A percentile compares a stretch with the other conserved stretches of the same genome.
Evolutionary conservation across 1,284 basidiomycete species (phyloP).

Genomic region (Rhodofomes roseus): DNA sequence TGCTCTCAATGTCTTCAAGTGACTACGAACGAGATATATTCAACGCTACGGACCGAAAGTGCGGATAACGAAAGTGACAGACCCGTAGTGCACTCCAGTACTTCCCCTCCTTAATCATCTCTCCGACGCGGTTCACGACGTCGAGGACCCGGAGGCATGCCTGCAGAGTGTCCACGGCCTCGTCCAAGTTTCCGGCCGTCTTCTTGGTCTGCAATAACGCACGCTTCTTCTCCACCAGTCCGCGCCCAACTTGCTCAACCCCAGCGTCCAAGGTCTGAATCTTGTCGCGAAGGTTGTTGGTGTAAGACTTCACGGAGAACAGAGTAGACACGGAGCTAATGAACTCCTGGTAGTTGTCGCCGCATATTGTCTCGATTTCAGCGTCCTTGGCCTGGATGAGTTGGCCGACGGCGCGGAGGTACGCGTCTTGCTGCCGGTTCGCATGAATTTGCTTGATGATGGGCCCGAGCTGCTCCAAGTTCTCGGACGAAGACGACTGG

Average conservation of each 20-base stretch:
- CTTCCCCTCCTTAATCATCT: slow-evolving; percentile 89
- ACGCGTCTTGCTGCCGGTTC: slow-evolving; percentile 87
- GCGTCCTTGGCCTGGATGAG: slow-evolving; percentile 92
- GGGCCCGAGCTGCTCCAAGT: slow-evolving; percentile 89
- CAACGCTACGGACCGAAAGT: slow-evolving; percentile 18
- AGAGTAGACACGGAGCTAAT: slow-evolving; percentile 94
- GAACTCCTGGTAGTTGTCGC: slow-evolving; percentile 97
- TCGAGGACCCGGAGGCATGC: slow-evolving; percentile 91
- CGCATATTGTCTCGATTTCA: slow-evolving; percentile 95
- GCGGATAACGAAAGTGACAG: slow-evolving; percentile 39
- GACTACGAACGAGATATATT: slow-evolving; percentile 52
- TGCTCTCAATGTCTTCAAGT: slow-evolving; percentile 89
- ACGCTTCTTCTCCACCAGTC: slow-evolving; percentile 90
- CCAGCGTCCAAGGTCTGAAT: slow-evolving; percentile 69
- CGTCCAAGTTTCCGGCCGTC: slow-evolving; percentile 91
- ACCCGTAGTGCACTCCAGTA: slow-evolving; percentile 97
- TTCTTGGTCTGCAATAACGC: slow-evolving; percentile 86
- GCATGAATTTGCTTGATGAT: slow-evolving; percentile 92
- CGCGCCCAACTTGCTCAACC: slow-evolving; percentile 76
- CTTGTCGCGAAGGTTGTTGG: slow-evolving; percentile 76
- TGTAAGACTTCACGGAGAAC: slow-evolving; percentile 90
- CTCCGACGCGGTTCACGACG: slow-evolving; percentile 89
- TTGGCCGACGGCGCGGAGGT: slow-evolving; percentile 80
- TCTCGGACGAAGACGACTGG: slow-evolving; percentile 83
- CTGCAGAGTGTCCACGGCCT: slow-evolving; percentile 93